Percentiles rank a stretch among this genome's conserved stretches.
Evolutionary conservation across 495 filamentous ascomycete genomes (phyloP).

Genomic region (Pyrenopolyporus hunteri): DNA sequence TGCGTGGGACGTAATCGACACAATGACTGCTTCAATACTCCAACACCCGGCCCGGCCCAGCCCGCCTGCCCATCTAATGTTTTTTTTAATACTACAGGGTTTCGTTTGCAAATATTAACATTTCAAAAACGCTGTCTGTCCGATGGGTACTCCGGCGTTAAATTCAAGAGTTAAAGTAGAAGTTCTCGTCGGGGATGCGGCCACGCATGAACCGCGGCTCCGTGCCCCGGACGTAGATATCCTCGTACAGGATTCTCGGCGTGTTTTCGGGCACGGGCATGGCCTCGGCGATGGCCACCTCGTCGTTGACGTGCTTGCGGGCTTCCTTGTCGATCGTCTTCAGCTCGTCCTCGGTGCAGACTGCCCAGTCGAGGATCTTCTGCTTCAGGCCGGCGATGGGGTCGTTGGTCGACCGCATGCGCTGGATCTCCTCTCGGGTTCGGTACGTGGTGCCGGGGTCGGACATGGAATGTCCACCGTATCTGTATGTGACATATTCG

Average conservation of each 20-base stretch:
- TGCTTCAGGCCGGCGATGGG: conserved; percentile 97
- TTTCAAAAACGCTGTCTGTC: too few relatives aligned
- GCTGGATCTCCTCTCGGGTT: conserved; percentile 98
- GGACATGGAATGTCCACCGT: conserved; percentile 99
- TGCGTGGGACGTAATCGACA: conserved; percentile 20
- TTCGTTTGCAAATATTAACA: too few relatives aligned
- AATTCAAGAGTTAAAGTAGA: conserved; percentile 65
- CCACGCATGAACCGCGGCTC: conserved; percentile 93
- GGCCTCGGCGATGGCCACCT: conserved; percentile 87
- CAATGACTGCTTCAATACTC: conserved; percentile 28
- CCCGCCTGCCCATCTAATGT: conserved; percentile 36
- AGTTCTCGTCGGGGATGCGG: conserved; percentile 89
- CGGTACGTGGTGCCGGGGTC: conserved; percentile 99
- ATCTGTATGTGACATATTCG: conserved; percentile 99
- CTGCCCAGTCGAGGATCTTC: conserved; percentile 94
- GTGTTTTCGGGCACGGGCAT: conserved; percentile 80
- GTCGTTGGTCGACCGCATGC: conserved; percentile 98
- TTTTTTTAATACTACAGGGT: conserved; percentile 40
- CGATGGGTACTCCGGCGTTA: not conserved
- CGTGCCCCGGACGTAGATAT: conserved; percentile 91
- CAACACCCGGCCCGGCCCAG: conserved; percentile 13
- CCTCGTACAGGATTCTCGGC: conserved; percentile 85
- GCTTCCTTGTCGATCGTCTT: conserved; percentile 95
- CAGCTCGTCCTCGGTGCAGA: conserved; percentile 93
- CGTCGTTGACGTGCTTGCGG: conserved; percentile 78